These are phyloP conservation scores for Daldinia childiae DNA, from an alignment of 495 filamentous ascomycete genomes.

Conservation along the genomic window DNA sequence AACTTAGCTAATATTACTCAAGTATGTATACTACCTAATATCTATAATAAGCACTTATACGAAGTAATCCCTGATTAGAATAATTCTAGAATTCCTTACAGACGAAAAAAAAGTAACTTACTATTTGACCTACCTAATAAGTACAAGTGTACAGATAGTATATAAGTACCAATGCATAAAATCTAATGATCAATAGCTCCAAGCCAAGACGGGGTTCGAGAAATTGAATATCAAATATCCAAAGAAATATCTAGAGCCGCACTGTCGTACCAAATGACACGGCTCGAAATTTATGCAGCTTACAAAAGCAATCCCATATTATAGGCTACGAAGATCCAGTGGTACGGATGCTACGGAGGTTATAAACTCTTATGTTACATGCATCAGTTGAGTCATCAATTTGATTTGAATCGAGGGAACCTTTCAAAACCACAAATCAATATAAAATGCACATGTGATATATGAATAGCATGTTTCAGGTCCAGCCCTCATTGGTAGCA, in stretches of 20 bases:
- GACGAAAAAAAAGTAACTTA: neutral
- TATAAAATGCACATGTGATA: slow-evolving; percentile 24
- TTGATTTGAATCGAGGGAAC: neutral
- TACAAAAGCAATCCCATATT: slow-evolving; percentile 1
- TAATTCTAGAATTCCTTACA: slow-evolving; percentile 1
- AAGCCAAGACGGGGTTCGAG: neutral
- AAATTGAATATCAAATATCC: neutral
- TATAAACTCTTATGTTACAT: slow-evolving; percentile 8
- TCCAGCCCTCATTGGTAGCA: slow-evolving; percentile 21
- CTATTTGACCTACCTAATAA: neutral
- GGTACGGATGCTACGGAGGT: slow-evolving; percentile 8
- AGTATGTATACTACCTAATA: neutral
- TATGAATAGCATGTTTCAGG: slow-evolving; percentile 35
- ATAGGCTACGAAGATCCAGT: slow-evolving; percentile 7
- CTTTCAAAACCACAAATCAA: slow-evolving; percentile 23
- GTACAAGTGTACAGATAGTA: neutral
- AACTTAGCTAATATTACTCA: neutral
- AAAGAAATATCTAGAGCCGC: neutral
- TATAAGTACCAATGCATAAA: neutral
- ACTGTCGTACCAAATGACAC: slow-evolving; percentile 1
- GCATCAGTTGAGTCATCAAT: slow-evolving; percentile 7
- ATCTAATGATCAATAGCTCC: slow-evolving; percentile 6
- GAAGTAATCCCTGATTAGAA: neutral
- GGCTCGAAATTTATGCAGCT: slow-evolving; percentile 1
- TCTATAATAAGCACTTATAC: neutral